These are phyloP conservation scores for Tricholoma flavovirens DNA, from an alignment of 768 basidiomycete genomes.

Conservation along the genomic window DNA sequence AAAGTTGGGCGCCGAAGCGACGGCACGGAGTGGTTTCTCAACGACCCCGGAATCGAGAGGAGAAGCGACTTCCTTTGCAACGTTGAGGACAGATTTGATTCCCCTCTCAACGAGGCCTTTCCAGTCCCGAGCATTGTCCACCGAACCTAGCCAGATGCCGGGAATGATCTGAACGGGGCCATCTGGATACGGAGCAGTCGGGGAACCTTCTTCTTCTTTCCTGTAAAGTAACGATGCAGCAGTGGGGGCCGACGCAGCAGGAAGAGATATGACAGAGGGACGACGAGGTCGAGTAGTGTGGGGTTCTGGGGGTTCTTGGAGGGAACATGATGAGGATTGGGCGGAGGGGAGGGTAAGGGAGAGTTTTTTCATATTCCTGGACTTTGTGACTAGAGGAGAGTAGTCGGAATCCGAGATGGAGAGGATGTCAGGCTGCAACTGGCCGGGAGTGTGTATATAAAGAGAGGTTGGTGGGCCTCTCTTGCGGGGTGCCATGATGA, in stretches of 20 bases:
- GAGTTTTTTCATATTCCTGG: conserved; percentile 72
- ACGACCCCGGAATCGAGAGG: conserved; percentile 49
- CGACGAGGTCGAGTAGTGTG: conserved; percentile 42
- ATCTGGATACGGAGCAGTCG: conserved; percentile 64
- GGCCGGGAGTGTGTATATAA: conserved; percentile 50
- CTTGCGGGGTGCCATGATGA: conserved; percentile 29
- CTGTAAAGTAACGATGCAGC: conserved; percentile 51
- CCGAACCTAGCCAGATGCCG: conserved; percentile 84
- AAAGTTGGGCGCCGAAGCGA: conserved; percentile 67
- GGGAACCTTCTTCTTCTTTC: conserved; percentile 59
- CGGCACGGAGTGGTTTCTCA: conserved; percentile 48
- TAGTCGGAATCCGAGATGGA: conserved; percentile 46
- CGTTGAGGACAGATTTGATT: conserved; percentile 82
- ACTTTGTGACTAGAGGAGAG: conserved; percentile 34
- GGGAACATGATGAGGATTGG: no score
- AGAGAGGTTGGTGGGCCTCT: conserved; percentile 37
- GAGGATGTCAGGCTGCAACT: conserved; percentile 26
- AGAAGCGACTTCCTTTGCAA: conserved; percentile 85
- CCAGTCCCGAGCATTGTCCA: conserved; percentile 89
- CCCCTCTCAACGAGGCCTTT: conserved; percentile 59
- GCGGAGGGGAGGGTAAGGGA: conserved; percentile 61
- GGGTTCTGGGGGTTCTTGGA: conserved; percentile 14
- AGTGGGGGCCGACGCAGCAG: conserved; percentile 42
- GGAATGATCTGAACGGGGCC: conserved; percentile 85
- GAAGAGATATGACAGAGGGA: conserved; percentile 70